Evolutionary conservation across 768 basidiomycete genomes (phyloP).

Genomic region (Brasilioporus rufonigricans): DNA sequence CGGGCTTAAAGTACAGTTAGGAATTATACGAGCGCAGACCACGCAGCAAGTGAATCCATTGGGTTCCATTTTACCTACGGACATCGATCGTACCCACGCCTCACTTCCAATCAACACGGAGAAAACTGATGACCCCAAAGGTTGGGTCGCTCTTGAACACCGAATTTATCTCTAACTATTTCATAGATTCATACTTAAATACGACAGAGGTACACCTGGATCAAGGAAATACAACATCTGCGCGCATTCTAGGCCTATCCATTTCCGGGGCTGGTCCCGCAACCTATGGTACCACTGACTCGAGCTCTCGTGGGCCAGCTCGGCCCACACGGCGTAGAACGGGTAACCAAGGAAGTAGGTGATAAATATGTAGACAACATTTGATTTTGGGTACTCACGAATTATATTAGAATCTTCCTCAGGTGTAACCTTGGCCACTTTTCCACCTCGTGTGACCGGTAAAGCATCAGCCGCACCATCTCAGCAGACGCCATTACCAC

Average conservation of each 20-base stretch:
- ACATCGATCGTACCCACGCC: slow-evolving; percentile 2
- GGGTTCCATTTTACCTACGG: slow-evolving; percentile 6
- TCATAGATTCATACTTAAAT: too few relatives aligned
- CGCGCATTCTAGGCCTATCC: not conserved
- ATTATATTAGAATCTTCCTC: slow-evolving; percentile 5
- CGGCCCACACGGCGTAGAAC: not conserved
- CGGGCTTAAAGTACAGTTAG: slow-evolving; percentile 65
- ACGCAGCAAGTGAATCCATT: slow-evolving; percentile 23
- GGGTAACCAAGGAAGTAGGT: slow-evolving; percentile 15
- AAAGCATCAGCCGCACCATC: not conserved
- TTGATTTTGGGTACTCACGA: not conserved
- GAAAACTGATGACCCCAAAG: not conserved
- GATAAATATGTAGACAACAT: too few relatives aligned
- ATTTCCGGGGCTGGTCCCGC: not conserved
- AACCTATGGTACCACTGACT: not conserved
- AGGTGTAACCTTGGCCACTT: not conserved
- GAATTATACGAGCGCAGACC: slow-evolving; percentile 43
- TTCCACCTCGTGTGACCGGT: slow-evolving; percentile 1
- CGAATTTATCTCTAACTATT: not conserved
- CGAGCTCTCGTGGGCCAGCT: too few relatives aligned
- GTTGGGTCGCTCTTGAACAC: slow-evolving; percentile 4
- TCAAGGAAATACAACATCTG: not conserved
- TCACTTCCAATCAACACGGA: not conserved
- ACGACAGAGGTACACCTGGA: not conserved
- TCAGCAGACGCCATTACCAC: not conserved